These are phyloP conservation scores for Phialophora verrucosa DNA, from an alignment of 2,329 filamentous ascomycete species.

Conservation along the genomic window DNA sequence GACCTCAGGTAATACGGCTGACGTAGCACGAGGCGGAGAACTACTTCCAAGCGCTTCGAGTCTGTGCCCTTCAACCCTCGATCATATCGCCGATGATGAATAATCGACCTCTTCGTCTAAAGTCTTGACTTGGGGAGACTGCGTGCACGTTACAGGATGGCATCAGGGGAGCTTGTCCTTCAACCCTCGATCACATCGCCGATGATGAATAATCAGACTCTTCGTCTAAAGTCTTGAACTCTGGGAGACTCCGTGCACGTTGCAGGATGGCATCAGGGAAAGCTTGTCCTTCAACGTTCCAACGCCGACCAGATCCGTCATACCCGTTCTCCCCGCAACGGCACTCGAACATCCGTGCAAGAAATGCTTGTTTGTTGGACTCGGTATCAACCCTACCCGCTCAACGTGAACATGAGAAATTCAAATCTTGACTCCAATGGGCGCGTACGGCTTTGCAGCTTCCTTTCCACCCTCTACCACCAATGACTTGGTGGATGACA, in stretches of 20 bases:
- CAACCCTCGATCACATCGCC: background rate
- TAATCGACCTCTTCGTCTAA: background rate
- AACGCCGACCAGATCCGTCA: background rate
- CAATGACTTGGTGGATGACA: background rate
- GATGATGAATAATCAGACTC: background rate
- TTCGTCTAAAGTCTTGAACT: background rate
- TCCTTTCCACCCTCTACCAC: background rate
- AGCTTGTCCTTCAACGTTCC: conserved; percentile 1
- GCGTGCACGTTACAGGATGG: background rate
- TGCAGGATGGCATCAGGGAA: background rate
- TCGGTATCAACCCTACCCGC: background rate
- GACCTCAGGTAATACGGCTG: background rate
- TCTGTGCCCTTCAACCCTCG: background rate
- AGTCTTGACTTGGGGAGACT: background rate
- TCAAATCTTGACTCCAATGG: background rate
- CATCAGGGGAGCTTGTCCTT: too few species aligned
- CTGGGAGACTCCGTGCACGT: background rate
- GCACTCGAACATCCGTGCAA: conserved; percentile 1
- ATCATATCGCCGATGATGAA: background rate
- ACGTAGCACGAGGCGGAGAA: background rate
- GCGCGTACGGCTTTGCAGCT: background rate
- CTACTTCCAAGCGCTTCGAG: background rate
- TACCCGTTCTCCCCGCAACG: background rate
- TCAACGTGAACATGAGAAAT: background rate
- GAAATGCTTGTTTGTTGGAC: background rate